Evolutionary conservation across 306 rosid species (phyloP), one percentile per base, ranked within the genome.

Genomic region (Trifolium repens): DNA sequence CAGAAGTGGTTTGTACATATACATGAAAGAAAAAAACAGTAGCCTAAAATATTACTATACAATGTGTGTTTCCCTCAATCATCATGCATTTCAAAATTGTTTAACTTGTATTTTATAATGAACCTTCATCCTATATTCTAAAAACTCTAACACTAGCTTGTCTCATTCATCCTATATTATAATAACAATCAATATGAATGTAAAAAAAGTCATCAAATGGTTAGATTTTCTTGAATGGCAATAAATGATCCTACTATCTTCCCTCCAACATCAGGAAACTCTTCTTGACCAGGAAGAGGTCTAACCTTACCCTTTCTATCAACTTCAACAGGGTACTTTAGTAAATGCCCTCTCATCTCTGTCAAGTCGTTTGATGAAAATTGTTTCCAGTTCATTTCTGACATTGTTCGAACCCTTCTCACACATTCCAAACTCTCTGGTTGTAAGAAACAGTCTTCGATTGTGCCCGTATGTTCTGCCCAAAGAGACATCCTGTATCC

Each of bases 401-500:
- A 93, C 86, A 92, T 84, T 26, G 85, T 37, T 83, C 88, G 85
- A 44, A 94, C 72, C 87, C 86, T 90, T 77, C 82, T 90, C 9
- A 92, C 93, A 53, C 99, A 94, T 27, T 92, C 99, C 9, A 92
- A 80, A 81, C 96, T 88, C 86, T 90, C 93, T 0, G 99, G 99
- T 65, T 88, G 75, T 44, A 74, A 81, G 91, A 92, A 94, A 78
- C 89, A 83, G 65, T 90, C 89, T 67, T 92, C 97, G 32, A 87
- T 40, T 1, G 82, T 82, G 27, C 93, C 99, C 0, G 85, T 84
- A 80, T 94, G 99, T 81, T 94, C 97, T 27, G 96, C 96, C 99
- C 99, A 94, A 24, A 94, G 89, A 3, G 99, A 94, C 97, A 94
- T 92, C 78, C 99, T 81, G 66, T 92, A 94, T 79, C 99, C 99